Evolutionary conservation across 768 basidiomycete genomes (phyloP).

Genomic region (Kwoniella sp.): DNA sequence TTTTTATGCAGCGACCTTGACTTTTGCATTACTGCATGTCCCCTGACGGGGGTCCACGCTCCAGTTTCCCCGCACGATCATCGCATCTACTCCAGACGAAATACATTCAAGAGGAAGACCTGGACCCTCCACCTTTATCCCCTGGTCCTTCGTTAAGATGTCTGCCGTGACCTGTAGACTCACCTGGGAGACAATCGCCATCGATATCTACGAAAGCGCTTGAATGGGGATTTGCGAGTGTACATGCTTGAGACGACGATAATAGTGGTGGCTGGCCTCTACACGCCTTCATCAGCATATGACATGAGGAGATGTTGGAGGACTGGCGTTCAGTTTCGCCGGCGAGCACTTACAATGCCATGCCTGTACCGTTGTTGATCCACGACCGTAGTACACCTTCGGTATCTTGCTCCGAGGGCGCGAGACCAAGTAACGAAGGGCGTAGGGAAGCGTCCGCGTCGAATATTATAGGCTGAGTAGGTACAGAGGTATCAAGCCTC

Average conservation of each 20-base stretch:
- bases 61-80: too few species aligned
- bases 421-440: conserved; percentile 79
- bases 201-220: conserved; percentile 92
- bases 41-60: too few species aligned
- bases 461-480: conserved; percentile 79
- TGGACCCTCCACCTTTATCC: too few species aligned
- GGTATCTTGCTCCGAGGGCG: conserved; percentile 34
- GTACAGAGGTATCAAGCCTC: conserved; percentile 59
- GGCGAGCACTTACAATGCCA: conserved; percentile 73
- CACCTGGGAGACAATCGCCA: conserved; percentile 94
- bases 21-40: too few species aligned
- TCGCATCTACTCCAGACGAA: too few species aligned
- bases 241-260: conserved; percentile 65
- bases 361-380: conserved; percentile 76
- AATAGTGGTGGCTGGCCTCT: conserved; percentile 67
- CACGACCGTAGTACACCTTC: conserved; percentile 64
- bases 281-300: not conserved
- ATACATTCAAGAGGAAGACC: too few species aligned
- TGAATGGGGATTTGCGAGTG: conserved; percentile 82
- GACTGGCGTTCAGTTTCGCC: too few species aligned
- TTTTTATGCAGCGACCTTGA: too few species aligned
- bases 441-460: conserved; percentile 86
- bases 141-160: too few species aligned
- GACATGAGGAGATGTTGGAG: not conserved
- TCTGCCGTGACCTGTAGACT: too few species aligned